Conservation (phyloP, 139 green algal genomes). For the Tetratostichococcus sp. region DNA sequence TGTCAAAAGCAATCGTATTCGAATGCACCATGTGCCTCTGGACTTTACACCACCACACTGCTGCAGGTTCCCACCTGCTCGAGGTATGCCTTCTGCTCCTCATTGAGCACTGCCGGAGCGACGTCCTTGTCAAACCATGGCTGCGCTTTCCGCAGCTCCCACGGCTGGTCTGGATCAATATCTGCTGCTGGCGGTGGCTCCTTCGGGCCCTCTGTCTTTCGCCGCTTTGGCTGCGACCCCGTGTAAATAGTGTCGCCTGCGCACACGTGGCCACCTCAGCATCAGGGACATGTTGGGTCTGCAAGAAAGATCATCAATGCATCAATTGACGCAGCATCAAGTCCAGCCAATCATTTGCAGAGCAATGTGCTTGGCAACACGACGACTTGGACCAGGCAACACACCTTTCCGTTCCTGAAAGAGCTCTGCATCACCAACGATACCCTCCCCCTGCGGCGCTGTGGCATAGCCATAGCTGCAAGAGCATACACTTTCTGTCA, state of each 20-base stretch:
- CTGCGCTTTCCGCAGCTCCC: constrained; percentile 46
- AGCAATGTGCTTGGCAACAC: background rate
- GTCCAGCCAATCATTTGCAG: too few species aligned
- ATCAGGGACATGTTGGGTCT: too few species aligned
- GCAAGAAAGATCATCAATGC: too few species aligned
- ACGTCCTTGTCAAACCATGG: constrained; percentile 78
- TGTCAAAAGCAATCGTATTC: too few species aligned
- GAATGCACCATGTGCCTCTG: too few species aligned
- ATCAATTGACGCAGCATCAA: too few species aligned
- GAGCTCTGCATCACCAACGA: constrained; percentile 40
- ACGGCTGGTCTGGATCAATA: constrained; percentile 41
- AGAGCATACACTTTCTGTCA: background rate
- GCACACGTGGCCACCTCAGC: background rate
- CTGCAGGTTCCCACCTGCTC: constrained; percentile 48
- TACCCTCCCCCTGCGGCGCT: constrained; percentile 19
- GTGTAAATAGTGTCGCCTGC: constrained; percentile 16
- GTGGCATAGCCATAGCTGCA: constrained; percentile 35
- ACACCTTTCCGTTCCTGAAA: constrained; percentile 26
- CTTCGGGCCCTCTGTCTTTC: constrained; percentile 36
- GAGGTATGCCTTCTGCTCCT: constrained; percentile 86
- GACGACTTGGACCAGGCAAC: too few species aligned
- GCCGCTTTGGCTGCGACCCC: constrained; percentile 38
- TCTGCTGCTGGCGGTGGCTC: background rate
- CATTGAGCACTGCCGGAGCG: constrained; percentile 60
- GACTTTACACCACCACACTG: too few species aligned